These are phyloP conservation scores for Dryas drummondii DNA, from an alignment of 306 rosid genomes.

Conservation along the genomic window DNA sequence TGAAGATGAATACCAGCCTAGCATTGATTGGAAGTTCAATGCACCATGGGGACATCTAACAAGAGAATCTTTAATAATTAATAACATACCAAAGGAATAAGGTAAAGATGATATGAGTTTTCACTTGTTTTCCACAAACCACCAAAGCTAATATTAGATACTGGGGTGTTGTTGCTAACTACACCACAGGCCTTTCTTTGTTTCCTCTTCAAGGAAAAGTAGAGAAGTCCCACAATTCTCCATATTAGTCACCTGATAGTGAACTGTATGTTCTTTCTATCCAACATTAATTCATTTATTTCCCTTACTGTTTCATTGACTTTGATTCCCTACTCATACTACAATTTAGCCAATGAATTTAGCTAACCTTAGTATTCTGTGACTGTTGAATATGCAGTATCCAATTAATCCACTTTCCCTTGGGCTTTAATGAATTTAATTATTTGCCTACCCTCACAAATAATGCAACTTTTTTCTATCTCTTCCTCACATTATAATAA, in stretches of 20 bases:
- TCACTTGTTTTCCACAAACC: conserved; percentile 18
- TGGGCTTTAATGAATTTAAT: no score
- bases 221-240: conserved; percentile 15
- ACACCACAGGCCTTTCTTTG: neutral
- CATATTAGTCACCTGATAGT: conserved; percentile 24
- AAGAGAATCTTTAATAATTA: conserved; percentile 1
- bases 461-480: no score
- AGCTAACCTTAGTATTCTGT: neutral
- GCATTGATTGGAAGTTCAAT: conserved; percentile 11
- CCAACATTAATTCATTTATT: conserved; percentile 28
- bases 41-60: conserved; percentile 23
- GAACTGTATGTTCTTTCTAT: conserved; percentile 26
- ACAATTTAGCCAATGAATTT: conserved; percentile 23
- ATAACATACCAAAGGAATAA: neutral
- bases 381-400: neutral
- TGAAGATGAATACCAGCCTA: neutral
- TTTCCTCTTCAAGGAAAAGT: conserved; percentile 19
- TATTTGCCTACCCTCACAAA: no score
- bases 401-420: neutral
- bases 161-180: no score
- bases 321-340: conserved; percentile 25
- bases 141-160: neutral
- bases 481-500: no score
- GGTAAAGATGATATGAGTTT: neutral
- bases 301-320: conserved; percentile 10